A percentile compares a stretch with the other conserved stretches of the same genome.
These are phyloP conservation scores for Smallanthus sonchifolius DNA, from an alignment of 129 eudicot species.

Conservation along the genomic window DNA sequence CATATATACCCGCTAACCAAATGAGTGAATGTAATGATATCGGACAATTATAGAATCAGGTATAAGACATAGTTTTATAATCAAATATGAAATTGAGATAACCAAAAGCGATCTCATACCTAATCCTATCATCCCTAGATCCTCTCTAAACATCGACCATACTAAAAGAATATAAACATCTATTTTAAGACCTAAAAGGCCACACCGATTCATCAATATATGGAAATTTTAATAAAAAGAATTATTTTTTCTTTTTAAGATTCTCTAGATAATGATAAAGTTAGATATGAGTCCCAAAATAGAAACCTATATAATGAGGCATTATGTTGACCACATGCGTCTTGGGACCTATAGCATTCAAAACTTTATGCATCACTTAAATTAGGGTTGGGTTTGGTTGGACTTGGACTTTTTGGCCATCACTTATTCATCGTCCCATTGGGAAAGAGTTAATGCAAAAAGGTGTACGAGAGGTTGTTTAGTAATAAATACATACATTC, in stretches of 20 bases:
- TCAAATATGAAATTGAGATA: too few species aligned
- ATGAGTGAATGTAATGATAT: too few species aligned
- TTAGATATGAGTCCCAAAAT: not conserved
- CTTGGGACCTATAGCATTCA: slow-evolving; percentile 13
- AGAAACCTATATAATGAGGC: slow-evolving; percentile 11
- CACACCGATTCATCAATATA: not conserved
- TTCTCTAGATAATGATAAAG: not conserved
- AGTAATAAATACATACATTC: not conserved
- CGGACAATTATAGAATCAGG: too few species aligned
- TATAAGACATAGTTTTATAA: too few species aligned
- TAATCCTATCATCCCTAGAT: not conserved
- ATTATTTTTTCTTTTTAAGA: not conserved
- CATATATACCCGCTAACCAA: too few species aligned
- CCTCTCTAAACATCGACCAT: not conserved
- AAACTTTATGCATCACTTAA: slow-evolving; percentile 8
- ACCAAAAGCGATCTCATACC: too few species aligned
- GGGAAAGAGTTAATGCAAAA: slow-evolving; percentile 22
- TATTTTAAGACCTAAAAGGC: not conserved
- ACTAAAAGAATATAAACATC: not conserved
- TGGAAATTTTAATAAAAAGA: not conserved
- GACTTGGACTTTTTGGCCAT: slow-evolving; percentile 16
- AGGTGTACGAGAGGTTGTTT: slow-evolving; percentile 11
- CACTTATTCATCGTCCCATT: not conserved
- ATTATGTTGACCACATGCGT: slow-evolving; percentile 20
- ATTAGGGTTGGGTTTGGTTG: slow-evolving; percentile 11